A percentile compares a stretch with the other conserved stretches of the same genome.
phyloP scores from a whole-genome alignment of 805 yeast genomes.

The Kluyveromyces siamensis region DNA sequence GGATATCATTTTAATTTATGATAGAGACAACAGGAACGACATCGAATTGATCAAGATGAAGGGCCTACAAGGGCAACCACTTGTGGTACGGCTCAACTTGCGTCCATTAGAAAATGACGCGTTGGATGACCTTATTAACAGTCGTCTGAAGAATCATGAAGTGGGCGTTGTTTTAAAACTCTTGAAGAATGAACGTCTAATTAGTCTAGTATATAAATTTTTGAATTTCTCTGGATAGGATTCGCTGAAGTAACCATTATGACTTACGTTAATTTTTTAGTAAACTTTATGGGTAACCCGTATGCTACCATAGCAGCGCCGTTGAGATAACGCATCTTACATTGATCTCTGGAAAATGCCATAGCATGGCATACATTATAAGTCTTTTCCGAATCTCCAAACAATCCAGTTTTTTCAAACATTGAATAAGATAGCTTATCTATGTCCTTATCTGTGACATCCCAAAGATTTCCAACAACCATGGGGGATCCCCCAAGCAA shows the following conservation, averaged over 20 bases:
- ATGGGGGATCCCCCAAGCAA: constrained; percentile 74
- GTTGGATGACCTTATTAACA: constrained; percentile 1
- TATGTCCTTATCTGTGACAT: constrained; percentile 92
- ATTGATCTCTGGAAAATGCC: constrained; percentile 49
- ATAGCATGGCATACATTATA: constrained; percentile 48
- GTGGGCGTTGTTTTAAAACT: constrained; percentile 7
- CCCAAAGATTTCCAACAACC: constrained; percentile 87
- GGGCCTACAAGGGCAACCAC: neutral
- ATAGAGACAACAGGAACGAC: neutral
- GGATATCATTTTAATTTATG: constrained; percentile 6
- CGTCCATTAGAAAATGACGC: neutral
- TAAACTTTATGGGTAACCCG: constrained; percentile 55
- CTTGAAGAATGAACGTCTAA: constrained; percentile 5
- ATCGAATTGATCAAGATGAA: constrained; percentile 2
- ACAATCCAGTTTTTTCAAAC: constrained; percentile 59
- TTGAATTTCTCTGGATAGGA: constrained; percentile 5
- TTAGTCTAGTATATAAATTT: constrained; percentile 8
- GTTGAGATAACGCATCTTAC: constrained; percentile 66
- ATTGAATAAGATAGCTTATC: constrained; percentile 63
- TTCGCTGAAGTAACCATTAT: neutral
- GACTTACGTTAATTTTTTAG: constrained; percentile 22
- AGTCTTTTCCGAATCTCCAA: constrained; percentile 8
- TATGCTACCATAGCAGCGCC: constrained; percentile 91
- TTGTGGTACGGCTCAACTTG: constrained; percentile 6
- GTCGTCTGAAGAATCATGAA: constrained; percentile 2